A percentile compares a stretch with the other conserved stretches of the same genome.
These are phyloP conservation scores for Talaromyces sp. DNA, from an alignment of 2,329 filamentous ascomycete genomes.

Conservation along the genomic window DNA sequence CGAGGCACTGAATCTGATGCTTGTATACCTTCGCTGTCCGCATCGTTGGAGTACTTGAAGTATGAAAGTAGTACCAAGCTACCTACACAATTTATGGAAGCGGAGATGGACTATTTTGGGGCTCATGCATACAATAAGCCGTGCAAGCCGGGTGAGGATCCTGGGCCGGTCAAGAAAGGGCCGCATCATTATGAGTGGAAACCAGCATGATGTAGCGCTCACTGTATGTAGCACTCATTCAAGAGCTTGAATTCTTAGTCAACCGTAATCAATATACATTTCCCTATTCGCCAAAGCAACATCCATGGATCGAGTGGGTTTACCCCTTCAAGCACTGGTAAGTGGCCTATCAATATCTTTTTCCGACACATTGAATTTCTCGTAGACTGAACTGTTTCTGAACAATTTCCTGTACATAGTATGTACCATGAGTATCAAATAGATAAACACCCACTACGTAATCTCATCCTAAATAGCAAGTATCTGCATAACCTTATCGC, in stretches of 20 bases:
- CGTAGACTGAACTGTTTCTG: background rate
- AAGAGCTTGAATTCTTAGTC: background rate
- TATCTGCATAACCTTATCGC: background rate
- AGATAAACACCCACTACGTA: background rate
- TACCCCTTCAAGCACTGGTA: background rate
- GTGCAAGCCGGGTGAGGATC: conserved; percentile 52
- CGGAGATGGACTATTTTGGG: conserved; percentile 70
- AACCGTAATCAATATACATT: background rate
- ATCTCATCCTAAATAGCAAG: background rate
- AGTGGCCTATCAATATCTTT: background rate
- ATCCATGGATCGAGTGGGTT: background rate
- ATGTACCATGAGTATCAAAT: background rate
- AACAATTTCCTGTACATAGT: background rate
- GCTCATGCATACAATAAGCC: conserved; percentile 62
- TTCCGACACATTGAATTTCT: background rate
- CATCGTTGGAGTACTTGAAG: conserved; percentile 67
- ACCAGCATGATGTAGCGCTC: conserved; percentile 33
- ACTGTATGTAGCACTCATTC: background rate
- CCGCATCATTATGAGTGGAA: conserved; percentile 65
- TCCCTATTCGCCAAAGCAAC: background rate
- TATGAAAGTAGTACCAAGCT: conserved; percentile 59
- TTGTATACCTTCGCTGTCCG: conserved; percentile 59
- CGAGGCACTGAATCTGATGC: conserved; percentile 58
- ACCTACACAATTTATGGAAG: conserved; percentile 69
- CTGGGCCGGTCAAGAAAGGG: conserved; percentile 55